Conservation (phyloP, 2,329 filamentous ascomycete species). For the Didymella pinodella region DNA sequence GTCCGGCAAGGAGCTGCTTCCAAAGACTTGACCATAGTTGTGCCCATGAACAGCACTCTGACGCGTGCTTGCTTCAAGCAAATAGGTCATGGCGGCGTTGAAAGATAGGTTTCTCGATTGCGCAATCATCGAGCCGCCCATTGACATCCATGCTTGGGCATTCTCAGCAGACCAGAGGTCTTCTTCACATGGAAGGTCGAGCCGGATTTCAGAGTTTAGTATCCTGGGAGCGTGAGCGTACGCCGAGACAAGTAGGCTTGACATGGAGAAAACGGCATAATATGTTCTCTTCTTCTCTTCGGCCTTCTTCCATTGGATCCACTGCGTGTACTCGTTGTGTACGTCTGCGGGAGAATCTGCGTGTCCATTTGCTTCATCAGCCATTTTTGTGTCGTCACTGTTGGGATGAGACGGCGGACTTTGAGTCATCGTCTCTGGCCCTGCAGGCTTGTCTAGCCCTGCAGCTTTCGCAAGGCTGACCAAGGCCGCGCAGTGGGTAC, state of each 20-base stretch:
- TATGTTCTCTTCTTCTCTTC: conserved; percentile 95
- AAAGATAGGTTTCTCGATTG: conserved; percentile 79
- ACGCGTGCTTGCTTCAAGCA: conserved; percentile 79
- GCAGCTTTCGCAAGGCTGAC: conserved; percentile 91
- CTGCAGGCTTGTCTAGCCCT: conserved; percentile 69
- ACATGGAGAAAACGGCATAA: conserved; percentile 89
- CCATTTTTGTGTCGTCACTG: conserved; percentile 67
- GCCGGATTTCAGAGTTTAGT: conserved; percentile 89
- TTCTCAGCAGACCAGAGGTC: conserved; percentile 86
- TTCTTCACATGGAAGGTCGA: conserved; percentile 92
- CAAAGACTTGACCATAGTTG: conserved; percentile 58
- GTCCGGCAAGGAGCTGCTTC: conserved; percentile 59
- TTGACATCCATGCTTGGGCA: conserved; percentile 79
- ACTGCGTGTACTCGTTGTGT: conserved; percentile 71
- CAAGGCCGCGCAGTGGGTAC: conserved; percentile 87
- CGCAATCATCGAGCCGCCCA: conserved; percentile 74
- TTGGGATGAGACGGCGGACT: conserved; percentile 40
- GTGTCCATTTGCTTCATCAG: conserved; percentile 53
- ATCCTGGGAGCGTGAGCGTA: conserved; percentile 93
- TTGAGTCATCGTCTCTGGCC: conserved; percentile 30
- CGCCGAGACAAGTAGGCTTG: conserved; percentile 86
- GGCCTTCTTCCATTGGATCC: conserved; percentile 85
- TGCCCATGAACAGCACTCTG: conserved; percentile 54
- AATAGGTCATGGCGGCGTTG: conserved; percentile 78
- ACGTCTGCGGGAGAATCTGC: conserved; percentile 55